These are phyloP conservation scores for Periconia sp. DNA, from an alignment of 2,329 filamentous ascomycete genomes.

Conservation along the genomic window DNA sequence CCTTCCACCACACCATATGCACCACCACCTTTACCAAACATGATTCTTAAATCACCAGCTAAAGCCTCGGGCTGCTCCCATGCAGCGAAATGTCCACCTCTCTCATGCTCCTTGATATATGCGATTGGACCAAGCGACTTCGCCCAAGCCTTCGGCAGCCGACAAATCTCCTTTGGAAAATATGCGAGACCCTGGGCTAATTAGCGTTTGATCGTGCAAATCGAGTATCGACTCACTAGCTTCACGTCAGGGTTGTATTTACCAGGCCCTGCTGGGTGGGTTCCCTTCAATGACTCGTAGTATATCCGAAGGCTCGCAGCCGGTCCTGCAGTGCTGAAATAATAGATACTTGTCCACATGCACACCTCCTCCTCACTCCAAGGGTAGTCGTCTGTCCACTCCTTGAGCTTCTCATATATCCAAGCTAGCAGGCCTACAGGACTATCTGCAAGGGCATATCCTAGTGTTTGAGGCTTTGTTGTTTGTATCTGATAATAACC, in stretches of 20 bases:
- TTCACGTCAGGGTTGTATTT: constrained; percentile 5
- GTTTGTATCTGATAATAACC: constrained; percentile 67
- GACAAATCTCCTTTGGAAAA: constrained; percentile 6
- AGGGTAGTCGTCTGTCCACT: constrained; percentile 74
- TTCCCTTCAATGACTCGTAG: constrained; percentile 2
- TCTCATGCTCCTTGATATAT: constrained; percentile 57
- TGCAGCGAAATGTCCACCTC: constrained; percentile 67
- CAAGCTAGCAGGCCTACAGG: constrained; percentile 75
- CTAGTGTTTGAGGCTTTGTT: constrained; percentile 76
- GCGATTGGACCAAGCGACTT: constrained; percentile 54
- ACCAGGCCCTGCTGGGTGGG: not conserved
- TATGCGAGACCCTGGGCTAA: constrained; percentile 4
- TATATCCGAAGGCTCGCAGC: constrained; percentile 9
- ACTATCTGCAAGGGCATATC: constrained; percentile 71
- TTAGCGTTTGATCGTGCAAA: not conserved
- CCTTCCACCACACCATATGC: constrained; percentile 21
- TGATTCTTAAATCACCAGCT: constrained; percentile 59
- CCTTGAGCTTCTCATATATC: constrained; percentile 81
- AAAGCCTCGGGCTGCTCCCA: constrained; percentile 64
- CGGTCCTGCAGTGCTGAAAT: constrained; percentile 26
- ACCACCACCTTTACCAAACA: constrained; percentile 60
- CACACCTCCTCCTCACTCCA: constrained; percentile 80
- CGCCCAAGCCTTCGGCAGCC: constrained; percentile 5
- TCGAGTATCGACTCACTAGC: constrained; percentile 4
- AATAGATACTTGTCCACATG: constrained; percentile 77